Base-by-base conservation (phyloP, 495 filamentous ascomycete genomes). In the Lasiosphaeria miniovina region DNA sequence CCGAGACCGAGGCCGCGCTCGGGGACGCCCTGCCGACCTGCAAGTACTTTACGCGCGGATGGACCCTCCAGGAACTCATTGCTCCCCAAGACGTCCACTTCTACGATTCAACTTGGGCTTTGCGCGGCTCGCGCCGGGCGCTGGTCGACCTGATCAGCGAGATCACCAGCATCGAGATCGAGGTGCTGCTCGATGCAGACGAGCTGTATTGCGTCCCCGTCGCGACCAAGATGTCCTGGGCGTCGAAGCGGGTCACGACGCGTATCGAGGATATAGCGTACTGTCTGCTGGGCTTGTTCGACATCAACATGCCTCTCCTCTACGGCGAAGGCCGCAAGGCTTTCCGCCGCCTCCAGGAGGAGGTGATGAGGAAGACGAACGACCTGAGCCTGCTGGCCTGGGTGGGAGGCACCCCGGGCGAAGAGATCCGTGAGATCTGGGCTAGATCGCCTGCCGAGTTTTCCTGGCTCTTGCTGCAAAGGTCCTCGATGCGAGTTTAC, bases 301-400 rank as follows among this genome's bases (percentile, higher is more conserved):
- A 60, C 31, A 46, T 63, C 32, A 56, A 59, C 53, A 65, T 65
- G 61, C 55, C 63, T 10, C 14, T 60, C 4, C 45, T 65, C 6
- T 65, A 65, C 54, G 63, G 63, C 9, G 63, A 65, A 48, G 60
- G 63, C 4, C 14, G n/a, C 31, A 61, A 58, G 12, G 62, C 62
- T 3, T 65, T 61, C n/a, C 58, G 50, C 35, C 55, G 65, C 4
- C 24, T 71, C 15, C 68, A 71, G 32, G 61, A 34, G 33, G 63
- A 66, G 31, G 60, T 69, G 6, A 8, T 53, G 14, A 38, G 34
- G 10, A 59, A 59, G 49, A 43, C 31, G 0, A 32, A 49, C 11
- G 57, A 59, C 46, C 33, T 59, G 4, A 52, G 33, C 36, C 24
- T 59, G 8, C 49, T 59, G 15, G 35, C 33, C 8, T 59, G 57